Conservation (phyloP, 1,284 basidiomycete genomes). For the Ustilago crameri region DNA sequence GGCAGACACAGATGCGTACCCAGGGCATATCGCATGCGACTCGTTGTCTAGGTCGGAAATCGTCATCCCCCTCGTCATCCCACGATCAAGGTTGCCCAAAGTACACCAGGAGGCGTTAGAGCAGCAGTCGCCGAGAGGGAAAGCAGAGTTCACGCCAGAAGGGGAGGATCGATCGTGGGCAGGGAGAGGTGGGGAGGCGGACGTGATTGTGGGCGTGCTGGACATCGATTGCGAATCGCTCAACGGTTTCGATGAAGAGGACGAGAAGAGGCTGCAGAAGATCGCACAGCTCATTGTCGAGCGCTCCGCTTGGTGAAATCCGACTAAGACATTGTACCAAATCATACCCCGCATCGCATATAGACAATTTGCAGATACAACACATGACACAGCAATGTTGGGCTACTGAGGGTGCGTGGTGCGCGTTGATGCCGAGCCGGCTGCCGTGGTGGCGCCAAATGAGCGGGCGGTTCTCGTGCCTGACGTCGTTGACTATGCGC, state of each 20-base stretch:
- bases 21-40: constrained; percentile 70
- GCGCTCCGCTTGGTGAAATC: constrained; percentile 41
- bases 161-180: constrained; percentile 44
- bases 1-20: constrained; percentile 65
- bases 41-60: constrained; percentile 68
- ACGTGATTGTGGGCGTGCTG: constrained; percentile 68
- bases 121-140: constrained; percentile 11
- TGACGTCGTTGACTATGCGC: constrained; percentile 30
- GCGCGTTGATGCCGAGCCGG: constrained; percentile 14
- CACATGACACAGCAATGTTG: background rate
- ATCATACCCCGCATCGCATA: no score
- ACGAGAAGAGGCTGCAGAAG: constrained; percentile 59
- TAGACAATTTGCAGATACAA: background rate
- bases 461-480: constrained; percentile 29
- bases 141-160: background rate
- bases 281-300: constrained; percentile 59
- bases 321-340: no score
- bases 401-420: background rate
- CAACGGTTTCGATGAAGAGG: constrained; percentile 67
- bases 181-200: constrained; percentile 55
- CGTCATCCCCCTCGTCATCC: constrained; percentile 67
- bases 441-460: constrained; percentile 38
- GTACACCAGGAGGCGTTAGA: constrained; percentile 31
- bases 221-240: constrained; percentile 69
- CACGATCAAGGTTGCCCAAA: constrained; percentile 32